Evolutionary conservation across 306 rosid species (phyloP), one percentile per base, ranked within the genome.

Genomic region (Quercus suber): DNA sequence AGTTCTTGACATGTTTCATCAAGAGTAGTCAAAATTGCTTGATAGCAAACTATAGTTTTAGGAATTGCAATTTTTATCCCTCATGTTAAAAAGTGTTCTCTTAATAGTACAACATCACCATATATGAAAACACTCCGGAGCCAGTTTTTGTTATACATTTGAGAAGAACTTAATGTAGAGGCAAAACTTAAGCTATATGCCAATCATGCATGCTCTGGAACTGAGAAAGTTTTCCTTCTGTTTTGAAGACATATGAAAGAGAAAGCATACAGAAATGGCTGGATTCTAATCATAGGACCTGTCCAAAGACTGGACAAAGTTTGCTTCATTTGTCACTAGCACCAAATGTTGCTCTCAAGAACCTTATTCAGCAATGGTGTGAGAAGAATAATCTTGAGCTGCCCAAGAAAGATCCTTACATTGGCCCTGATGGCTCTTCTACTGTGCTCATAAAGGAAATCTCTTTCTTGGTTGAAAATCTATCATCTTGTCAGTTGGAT

Each of bases 231-330:
- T 35, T 68, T 68, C 17, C 52, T 68, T 25, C 53, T 68, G 17
- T 68, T 65, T 68, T 35, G 15, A 76, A 94, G 97, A 92, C 97
- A 68, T 92, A 89, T 70, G 98, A 94, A 73, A 86, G 94, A 83
- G 93, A 87, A 73, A 92, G 97, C 87, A 94, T 94, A 82, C 83
- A 87, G 65, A 94, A 87, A 80, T 94, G 98, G 98, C 86, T 94
- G 68, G 69, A 77, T 71, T 83, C 91, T 17, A 88, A 89, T 55
- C 92, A 89, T 43, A 76, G 77, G 41, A 88, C 93, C 18, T 89
- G 92, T 74, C 92, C 90, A 7, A 89, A 86, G 81, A 89, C 89
- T 0, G 88, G 92, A 64, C 88, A 86, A 74, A 73, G 73, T 8
- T 65, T 89, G 85, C 79, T 77, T 71, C 89, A 89, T 71, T 53